Evolutionary conservation across 805 yeast genomes (phyloP).

Genomic region (Nakazawaea populi): DNA sequence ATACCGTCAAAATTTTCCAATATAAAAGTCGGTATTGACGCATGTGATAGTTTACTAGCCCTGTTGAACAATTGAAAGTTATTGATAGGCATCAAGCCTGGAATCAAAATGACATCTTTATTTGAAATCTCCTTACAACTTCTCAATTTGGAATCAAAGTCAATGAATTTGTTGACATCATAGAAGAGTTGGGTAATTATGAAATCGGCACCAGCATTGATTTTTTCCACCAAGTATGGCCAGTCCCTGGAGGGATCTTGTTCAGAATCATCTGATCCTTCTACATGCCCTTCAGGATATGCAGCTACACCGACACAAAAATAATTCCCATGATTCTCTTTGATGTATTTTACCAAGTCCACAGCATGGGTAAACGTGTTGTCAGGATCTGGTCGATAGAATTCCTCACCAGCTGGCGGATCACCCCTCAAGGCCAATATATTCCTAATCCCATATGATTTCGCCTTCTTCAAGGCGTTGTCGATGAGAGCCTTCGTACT

Average conservation of each 20-base stretch:
- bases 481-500: slow-evolving; percentile 76
- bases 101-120: slow-evolving; percentile 48
- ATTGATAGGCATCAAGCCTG: slow-evolving; percentile 90
- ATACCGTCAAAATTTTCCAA: slow-evolving; percentile 50
- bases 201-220: slow-evolving; percentile 93
- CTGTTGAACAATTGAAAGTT: slow-evolving; percentile 77
- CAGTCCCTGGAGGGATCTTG: slow-evolving; percentile 69
- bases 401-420: slow-evolving; percentile 62
- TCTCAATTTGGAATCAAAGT: slow-evolving; percentile 42
- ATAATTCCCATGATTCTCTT: slow-evolving; percentile 62
- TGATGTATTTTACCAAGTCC: slow-evolving; percentile 81
- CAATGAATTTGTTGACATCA: slow-evolving; percentile 72
- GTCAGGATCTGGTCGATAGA: slow-evolving; percentile 35
- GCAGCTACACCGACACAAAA: slow-evolving; percentile 97
- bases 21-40: slow-evolving; percentile 62
- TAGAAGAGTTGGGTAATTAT: slow-evolving; percentile 88
- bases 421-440: slow-evolving; percentile 94
- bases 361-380: slow-evolving; percentile 71
- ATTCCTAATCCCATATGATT: slow-evolving; percentile 73
- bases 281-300: slow-evolving; percentile 96
- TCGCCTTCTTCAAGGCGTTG: slow-evolving; percentile 67
- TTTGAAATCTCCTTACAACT: slow-evolving; percentile 28
- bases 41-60: slow-evolving; percentile 86
- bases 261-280: slow-evolving; percentile 61
- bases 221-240: slow-evolving; percentile 76